Evolutionary conservation across 345 rosid genomes (phyloP), one percentile per base, ranked within the genome.

Genomic region (Aurinia saxatilis): DNA sequence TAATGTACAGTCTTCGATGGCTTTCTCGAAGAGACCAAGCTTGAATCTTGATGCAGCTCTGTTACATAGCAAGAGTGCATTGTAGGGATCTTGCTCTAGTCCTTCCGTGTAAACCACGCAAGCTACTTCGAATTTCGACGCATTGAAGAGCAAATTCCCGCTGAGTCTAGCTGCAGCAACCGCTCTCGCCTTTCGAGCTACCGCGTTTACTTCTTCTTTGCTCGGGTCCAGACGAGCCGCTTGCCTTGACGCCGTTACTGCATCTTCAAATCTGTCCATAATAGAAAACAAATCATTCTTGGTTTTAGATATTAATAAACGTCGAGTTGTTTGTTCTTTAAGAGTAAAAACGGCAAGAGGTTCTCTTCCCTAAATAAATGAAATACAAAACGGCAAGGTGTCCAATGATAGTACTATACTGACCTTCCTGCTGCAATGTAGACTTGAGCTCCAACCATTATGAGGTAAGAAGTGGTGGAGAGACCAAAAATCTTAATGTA

Each of bases 21-120:
- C 88, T 35, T 87, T 84, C 60, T 90, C 96, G 8, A 58, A 87
- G 40, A 79, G 80, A 52, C 82, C 73, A 8, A 87, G 80, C 78
- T 84, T 92, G 45, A 75, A 80, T 38, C 84, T 75, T 19, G 96
- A 87, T 8, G 96, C 96, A 5, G 99, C 99, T 71, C 99, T 85
- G 66, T 92, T 92, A 72, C 97, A 84, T 0, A 92, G 77, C 75
- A 92, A 73, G 42, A 90, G 74, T n/a, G 99, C 79, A 77, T 82
- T 93, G 52, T 64, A 58, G 0, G 95, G 86, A 8, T 84, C 95
- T 14, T 80, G 53, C 39, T 87, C 86, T 0, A 93, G 84, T 23
- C 99, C 97, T 70, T 87, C 95, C 50, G 82, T 79, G 63, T 93
- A 93, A 6, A 79, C 82, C 41, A 52, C 63, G 63, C 87, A 80